These are phyloP conservation scores for Blastocystis sp. DNA, from an alignment of 352 stramenopile species.

Conservation along the genomic window DNA sequence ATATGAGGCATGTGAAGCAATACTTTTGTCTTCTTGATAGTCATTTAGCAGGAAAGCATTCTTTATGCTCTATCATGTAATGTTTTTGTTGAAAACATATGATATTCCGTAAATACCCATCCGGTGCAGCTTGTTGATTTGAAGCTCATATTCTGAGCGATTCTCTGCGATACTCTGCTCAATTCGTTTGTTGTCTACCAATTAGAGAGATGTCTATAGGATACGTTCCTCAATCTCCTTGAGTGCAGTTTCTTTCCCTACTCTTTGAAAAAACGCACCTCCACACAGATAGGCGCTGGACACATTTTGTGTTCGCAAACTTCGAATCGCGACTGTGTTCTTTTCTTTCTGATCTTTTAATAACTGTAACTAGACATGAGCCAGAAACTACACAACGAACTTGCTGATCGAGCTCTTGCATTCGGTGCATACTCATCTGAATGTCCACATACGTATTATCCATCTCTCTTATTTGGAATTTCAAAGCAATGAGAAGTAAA, in stretches of 20 bases:
- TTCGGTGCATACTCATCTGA: conserved; percentile 25
- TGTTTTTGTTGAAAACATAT: conserved; percentile 24
- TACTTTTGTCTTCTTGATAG: conserved; percentile 21
- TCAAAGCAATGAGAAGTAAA: neutral
- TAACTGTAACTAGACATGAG: neutral
- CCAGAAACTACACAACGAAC: neutral
- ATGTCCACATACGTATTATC: conserved; percentile 32
- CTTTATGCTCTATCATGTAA: neutral
- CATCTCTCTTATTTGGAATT: neutral
- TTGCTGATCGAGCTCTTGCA: conserved; percentile 15
- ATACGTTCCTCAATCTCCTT: conserved; percentile 20
- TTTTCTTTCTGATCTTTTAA: conserved; percentile 22
- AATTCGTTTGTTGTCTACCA: conserved; percentile 4
- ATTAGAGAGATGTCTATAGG: neutral
- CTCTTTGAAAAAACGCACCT: conserved; percentile 46
- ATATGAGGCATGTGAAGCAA: conserved; percentile 25
- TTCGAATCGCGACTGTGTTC: neutral
- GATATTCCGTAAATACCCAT: conserved; percentile 38
- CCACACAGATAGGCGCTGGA: conserved; percentile 23
- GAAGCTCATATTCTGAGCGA: neutral
- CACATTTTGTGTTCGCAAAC: neutral
- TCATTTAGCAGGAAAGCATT: neutral
- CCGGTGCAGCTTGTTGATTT: neutral
- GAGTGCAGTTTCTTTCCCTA: conserved; percentile 1
- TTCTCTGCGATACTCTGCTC: conserved; percentile 22